phyloP scores from a whole-genome alignment of 371 early-diverging fungal species.

The Quaeritorhiza haematococci region DNA sequence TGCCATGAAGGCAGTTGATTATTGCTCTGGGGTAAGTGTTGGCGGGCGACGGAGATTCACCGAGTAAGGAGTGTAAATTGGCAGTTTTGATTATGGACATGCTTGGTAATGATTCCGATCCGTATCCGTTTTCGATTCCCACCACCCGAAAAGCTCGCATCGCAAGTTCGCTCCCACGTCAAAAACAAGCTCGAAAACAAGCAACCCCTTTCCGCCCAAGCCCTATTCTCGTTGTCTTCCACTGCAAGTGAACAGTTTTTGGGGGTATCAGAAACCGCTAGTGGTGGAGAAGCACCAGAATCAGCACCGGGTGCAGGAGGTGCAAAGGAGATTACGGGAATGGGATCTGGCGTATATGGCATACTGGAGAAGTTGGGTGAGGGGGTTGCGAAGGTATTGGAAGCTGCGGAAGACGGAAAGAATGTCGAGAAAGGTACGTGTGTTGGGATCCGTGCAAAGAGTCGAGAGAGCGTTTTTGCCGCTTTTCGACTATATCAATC shows the following conservation, averaged over 20 bases:
- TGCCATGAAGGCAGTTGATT: conserved; percentile 14
- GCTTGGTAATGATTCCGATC: too few species aligned
- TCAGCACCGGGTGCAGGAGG: too few species aligned
- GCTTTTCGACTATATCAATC: background rate
- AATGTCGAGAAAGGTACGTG: conserved; percentile 6
- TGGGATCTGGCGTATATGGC: conserved; percentile 5
- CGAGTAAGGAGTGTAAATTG: background rate
- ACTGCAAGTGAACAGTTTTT: conserved; percentile 21
- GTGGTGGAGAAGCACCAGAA: too few species aligned
- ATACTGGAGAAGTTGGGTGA: background rate
- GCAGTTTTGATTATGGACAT: background rate
- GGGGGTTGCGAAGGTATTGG: background rate
- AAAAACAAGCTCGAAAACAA: conserved; percentile 14
- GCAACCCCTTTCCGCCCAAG: conserved; percentile 1
- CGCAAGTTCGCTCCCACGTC: conserved; percentile 12
- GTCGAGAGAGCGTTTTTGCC: too few species aligned
- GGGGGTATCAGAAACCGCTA: conserved; percentile 11
- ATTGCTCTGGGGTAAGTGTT: conserved; percentile 15
- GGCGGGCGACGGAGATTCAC: background rate
- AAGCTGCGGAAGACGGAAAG: conserved; percentile 8
- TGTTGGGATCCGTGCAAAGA: background rate
- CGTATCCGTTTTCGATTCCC: too few species aligned
- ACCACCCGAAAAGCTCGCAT: conserved; percentile 13
- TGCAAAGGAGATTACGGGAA: too few species aligned
- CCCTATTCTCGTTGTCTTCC: conserved; percentile 16